Evolutionary conservation across 352 stramenopile genomes (phyloP), one percentile per base, ranked within the genome.

Genomic region (Aphanomyces astaci): DNA sequence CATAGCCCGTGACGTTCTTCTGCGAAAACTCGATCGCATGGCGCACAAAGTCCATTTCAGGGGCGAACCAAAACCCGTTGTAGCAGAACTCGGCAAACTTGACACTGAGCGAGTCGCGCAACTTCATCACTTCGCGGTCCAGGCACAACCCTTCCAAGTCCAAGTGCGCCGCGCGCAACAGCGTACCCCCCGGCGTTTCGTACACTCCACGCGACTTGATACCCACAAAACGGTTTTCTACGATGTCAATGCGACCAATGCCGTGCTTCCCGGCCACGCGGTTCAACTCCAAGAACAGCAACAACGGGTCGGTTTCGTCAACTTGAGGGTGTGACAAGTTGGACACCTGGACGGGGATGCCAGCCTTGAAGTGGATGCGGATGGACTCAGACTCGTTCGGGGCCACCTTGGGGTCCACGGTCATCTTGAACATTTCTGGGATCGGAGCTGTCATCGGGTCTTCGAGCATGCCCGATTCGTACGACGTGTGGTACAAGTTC

Each of bases 21-120:
- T 99, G 96, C 40, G 84, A 89, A 70, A 92, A 98, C 65, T 98
- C 78, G 52, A 99, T 95, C 19, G 89, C 87, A 77, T 98, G 76
- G 72, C 94, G 92, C 73, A 99, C 92, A 51, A 99, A 92, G 69
- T 98, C 96, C 96, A 99, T 99, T 81, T 99, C 96, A 3, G 97
- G 97, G n/a, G 96, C 94, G 74, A 99, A 99, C 97, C 97, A 99
- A 79, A 98, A 99, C 63, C 97, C 97, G 76, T 99, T 98, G 94
- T 99, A 99, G 78, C 92, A 97, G 51, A 98, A 94, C 75, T 98
- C 89, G 63, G 96, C 87, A 72, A 98, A 99, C 83, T 99, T 98
- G 72, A 81, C 73, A 65, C 91, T 90, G 32, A 99, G 77, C 33
- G 78, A 73, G 76, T 99, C 96, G 53, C 95, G 95, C 68, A 92